Conservation (phyloP, 768 basidiomycete genomes). For the Mycena polygramma region DNA sequence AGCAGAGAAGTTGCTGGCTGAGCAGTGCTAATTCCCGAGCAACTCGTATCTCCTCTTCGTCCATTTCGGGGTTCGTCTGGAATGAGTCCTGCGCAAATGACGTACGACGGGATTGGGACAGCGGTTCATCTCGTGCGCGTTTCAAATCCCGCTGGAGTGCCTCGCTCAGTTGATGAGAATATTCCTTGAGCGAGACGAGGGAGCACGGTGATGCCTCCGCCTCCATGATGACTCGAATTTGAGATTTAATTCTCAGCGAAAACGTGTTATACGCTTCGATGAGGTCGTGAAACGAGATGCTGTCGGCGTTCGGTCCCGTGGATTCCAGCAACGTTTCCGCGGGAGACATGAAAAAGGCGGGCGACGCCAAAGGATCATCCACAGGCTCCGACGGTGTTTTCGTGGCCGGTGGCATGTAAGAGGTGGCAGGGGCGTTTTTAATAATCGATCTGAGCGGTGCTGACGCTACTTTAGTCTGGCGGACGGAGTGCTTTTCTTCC, state of each 20-base stretch:
- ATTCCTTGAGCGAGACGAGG: constrained; percentile 46
- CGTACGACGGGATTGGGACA: constrained; percentile 46
- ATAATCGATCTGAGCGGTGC: constrained; percentile 35
- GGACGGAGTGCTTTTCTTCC: constrained; percentile 13
- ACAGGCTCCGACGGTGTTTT: constrained; percentile 11
- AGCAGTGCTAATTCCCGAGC: constrained; percentile 58
- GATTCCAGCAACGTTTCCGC: constrained; percentile 63
- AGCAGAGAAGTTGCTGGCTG: constrained; percentile 67
- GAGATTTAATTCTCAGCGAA: constrained; percentile 56
- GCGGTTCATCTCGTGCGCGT: constrained; percentile 49
- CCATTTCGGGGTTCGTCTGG: constrained; percentile 32
- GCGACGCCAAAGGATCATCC: constrained; percentile 35
- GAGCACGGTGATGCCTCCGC: constrained; percentile 37
- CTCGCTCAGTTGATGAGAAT: constrained; percentile 51
- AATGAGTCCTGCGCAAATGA: constrained; percentile 24
- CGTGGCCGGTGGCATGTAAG: constrained; percentile 31
- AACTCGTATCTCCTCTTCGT: constrained; percentile 55
- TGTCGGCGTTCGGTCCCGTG: constrained; percentile 48
- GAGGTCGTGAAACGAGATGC: constrained; percentile 65
- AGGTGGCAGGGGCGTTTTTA: constrained; percentile 20
- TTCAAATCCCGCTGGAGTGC: constrained; percentile 68
- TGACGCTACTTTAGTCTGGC: constrained; percentile 19
- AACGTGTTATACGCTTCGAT: constrained; percentile 73
- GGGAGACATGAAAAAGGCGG: constrained; percentile 55
- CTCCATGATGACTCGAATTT: constrained; percentile 39